These are phyloP conservation scores for Geoglossum cookeanum DNA, from an alignment of 2,329 filamentous ascomycete species.

Conservation along the genomic window DNA sequence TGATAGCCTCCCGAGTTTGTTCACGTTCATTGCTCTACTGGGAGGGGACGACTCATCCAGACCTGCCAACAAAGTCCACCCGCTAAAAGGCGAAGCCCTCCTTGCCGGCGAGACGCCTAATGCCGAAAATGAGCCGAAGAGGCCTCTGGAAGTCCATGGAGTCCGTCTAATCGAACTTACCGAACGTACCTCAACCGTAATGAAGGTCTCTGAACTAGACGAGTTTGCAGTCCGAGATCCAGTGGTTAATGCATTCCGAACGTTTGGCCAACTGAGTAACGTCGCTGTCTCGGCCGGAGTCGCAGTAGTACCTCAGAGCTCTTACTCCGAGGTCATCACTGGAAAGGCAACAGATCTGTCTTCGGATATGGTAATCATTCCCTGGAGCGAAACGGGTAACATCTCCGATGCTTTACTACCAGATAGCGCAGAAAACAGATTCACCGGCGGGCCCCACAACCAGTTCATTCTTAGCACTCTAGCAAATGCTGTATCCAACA, in stretches of 20 bases:
- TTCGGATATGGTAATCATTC: slow-evolving; percentile 61
- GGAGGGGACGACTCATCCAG: slow-evolving; percentile 31
- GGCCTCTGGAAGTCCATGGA: slow-evolving; percentile 56
- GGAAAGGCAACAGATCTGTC: slow-evolving; percentile 48
- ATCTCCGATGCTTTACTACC: slow-evolving; percentile 37
- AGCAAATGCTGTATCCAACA: slow-evolving; percentile 41
- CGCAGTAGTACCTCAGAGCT: slow-evolving; percentile 55
- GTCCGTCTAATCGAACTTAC: slow-evolving; percentile 74
- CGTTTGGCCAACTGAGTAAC: slow-evolving; percentile 69
- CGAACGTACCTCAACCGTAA: slow-evolving; percentile 84
- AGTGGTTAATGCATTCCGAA: slow-evolving; percentile 77
- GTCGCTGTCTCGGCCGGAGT: slow-evolving; percentile 68
- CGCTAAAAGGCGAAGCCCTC: slow-evolving; percentile 7
- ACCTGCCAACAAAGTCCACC: slow-evolving; percentile 18
- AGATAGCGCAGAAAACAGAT: slow-evolving; percentile 36
- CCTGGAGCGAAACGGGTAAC: slow-evolving; percentile 72
- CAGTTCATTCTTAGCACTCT: slow-evolving; percentile 55
- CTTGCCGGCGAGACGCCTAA: slow-evolving; percentile 3
- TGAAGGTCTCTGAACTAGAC: slow-evolving; percentile 73
- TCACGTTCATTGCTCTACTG: slow-evolving; percentile 65
- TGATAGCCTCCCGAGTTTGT: slow-evolving; percentile 64
- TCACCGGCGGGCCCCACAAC: slow-evolving; percentile 44
- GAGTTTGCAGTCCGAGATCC: slow-evolving; percentile 58
- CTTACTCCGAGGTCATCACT: slow-evolving; percentile 60
- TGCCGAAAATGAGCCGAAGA: slow-evolving; percentile 14